These are phyloP conservation scores for Dovyalis caffra DNA, from an alignment of 345 rosid genomes.

Conservation along the genomic window DNA sequence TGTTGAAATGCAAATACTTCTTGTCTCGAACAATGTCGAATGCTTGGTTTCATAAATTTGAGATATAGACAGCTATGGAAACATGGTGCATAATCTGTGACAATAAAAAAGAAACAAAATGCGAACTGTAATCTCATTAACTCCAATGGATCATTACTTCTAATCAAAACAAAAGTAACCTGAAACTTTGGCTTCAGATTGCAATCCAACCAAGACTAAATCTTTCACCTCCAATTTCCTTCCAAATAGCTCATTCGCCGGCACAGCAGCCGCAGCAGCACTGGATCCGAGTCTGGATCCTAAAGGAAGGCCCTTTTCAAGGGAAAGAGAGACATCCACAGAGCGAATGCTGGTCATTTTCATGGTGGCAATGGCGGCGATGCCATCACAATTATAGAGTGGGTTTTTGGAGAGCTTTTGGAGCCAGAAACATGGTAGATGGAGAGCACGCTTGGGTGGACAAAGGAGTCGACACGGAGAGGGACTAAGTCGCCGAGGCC, in stretches of 20 bases:
- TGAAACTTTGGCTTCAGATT: conserved; percentile 87
- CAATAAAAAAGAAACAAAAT: no score
- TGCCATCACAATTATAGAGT: conserved; percentile 83
- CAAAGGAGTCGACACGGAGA: conserved; percentile 57
- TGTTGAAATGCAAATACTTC: no score
- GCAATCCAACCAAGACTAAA: conserved; percentile 70
- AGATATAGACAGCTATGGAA: no score
- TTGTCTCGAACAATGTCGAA: no score
- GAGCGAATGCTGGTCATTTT: conserved; percentile 64
- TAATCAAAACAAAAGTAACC: conserved; percentile 75
- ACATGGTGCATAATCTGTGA: no score
- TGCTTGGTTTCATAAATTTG: no score
- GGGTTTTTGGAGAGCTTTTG: conserved; percentile 70
- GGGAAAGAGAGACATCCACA: conserved; percentile 66
- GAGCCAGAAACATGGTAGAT: conserved; percentile 62
- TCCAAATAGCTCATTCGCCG: conserved; percentile 80
- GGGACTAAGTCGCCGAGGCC: conserved; percentile 71
- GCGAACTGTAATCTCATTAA: conserved; percentile 52
- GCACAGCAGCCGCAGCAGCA: conserved; percentile 88
- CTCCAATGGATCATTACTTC: conserved; percentile 73
- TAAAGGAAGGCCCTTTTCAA: conserved; percentile 71
- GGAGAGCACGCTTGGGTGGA: conserved; percentile 62
- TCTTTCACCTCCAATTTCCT: conserved; percentile 42
- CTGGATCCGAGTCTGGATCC: conserved; percentile 83
- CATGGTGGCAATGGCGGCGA: conserved; percentile 83